These are phyloP conservation scores for Coniochaeta sp. DNA, from an alignment of 2,329 filamentous ascomycete species.

Conservation along the genomic window DNA sequence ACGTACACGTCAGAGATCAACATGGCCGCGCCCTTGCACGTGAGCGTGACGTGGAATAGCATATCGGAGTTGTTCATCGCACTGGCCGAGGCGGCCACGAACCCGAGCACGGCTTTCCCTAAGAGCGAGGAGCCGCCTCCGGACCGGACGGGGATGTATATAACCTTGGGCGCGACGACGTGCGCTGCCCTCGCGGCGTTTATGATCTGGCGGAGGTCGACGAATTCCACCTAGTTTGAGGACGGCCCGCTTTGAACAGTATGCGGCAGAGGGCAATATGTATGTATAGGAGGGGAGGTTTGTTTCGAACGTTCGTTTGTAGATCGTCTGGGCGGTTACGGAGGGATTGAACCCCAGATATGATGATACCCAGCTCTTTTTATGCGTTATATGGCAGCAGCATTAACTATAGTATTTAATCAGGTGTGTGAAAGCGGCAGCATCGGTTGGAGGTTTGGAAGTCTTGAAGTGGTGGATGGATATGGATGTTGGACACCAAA, in stretches of 20 bases:
- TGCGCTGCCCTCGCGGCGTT: slow-evolving; percentile 57
- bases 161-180: slow-evolving; percentile 69
- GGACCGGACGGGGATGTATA: slow-evolving; percentile 78
- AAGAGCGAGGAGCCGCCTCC: slow-evolving; percentile 80
- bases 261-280: no score
- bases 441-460: no score
- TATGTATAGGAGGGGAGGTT: no score
- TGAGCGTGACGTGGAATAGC: slow-evolving; percentile 89
- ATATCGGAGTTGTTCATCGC: slow-evolving; percentile 91
- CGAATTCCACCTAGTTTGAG: slow-evolving; percentile 29
- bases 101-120: slow-evolving; percentile 81
- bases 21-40: slow-evolving; percentile 88
- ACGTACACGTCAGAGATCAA: slow-evolving; percentile 79
- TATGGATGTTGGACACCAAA: background rate
- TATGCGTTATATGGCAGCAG: background rate
- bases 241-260: no score
- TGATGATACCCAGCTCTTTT: slow-evolving; percentile 1
- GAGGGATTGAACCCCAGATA: background rate
- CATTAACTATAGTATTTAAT: background rate
- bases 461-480: no score
- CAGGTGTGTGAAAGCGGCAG: no score
- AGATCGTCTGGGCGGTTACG: background rate
- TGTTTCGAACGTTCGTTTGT: background rate
- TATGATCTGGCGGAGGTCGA: slow-evolving; percentile 58
- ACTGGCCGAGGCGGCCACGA: slow-evolving; percentile 85